These are phyloP conservation scores for Neurospora sp. DNA, from an alignment of 495 filamentous ascomycete genomes.

Conservation along the genomic window DNA sequence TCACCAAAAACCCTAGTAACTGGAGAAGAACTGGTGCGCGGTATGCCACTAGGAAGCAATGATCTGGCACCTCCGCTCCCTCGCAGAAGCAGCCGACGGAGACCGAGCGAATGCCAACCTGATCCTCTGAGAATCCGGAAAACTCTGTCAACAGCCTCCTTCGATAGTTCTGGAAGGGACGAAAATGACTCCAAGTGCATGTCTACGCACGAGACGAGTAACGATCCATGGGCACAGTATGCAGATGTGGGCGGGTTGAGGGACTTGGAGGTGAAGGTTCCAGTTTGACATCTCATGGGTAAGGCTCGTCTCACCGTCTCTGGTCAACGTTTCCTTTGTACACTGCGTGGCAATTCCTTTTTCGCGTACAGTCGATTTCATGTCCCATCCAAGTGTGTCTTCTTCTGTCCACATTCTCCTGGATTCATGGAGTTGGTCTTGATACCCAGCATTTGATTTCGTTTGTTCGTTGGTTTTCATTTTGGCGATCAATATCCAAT, in stretches of 20 bases:
- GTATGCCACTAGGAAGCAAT: not conserved
- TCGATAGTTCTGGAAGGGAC: not conserved
- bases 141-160: not conserved
- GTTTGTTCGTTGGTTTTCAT: not conserved
- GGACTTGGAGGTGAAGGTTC: slow-evolving; percentile 3
- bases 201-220: not conserved
- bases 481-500: not conserved
- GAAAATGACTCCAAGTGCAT: not conserved
- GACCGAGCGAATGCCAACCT: slow-evolving; percentile 6
- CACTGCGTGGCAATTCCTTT: not conserved
- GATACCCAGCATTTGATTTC: not conserved
- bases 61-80: slow-evolving; percentile 7
- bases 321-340: not conserved
- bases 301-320: not conserved
- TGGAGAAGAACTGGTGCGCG: not conserved
- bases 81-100: slow-evolving; percentile 9
- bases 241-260: slow-evolving; percentile 23
- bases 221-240: slow-evolving; percentile 26
- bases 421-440: not conserved
- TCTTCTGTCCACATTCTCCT: not conserved
- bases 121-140: slow-evolving; percentile 15
- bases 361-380: not conserved
- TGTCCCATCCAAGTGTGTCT: not conserved
- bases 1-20: not conserved
- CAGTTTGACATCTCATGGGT: not conserved